phyloP scores from a whole-genome alignment of 352 stramenopile genomes.

The Peronosclerospora sorghi region DNA sequence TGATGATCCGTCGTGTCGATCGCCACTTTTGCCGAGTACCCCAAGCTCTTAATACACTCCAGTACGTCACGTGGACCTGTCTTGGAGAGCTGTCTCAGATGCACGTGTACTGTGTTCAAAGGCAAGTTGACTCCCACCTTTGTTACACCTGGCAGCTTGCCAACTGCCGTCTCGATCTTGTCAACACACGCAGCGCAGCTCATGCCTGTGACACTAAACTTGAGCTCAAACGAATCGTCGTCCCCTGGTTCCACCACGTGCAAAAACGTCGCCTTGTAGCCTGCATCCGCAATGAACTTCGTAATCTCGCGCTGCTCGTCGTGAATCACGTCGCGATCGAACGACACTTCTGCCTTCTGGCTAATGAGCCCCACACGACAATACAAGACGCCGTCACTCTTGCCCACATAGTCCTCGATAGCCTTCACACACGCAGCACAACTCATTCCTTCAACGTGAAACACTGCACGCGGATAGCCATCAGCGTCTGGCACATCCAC shows the following conservation, averaged over 20 bases:
- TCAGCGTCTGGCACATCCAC: constrained; percentile 14
- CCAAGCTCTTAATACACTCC: constrained; percentile 50
- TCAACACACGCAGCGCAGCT: constrained; percentile 43
- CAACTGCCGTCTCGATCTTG: constrained; percentile 59
- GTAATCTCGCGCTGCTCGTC: constrained; percentile 35
- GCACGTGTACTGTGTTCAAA: constrained; percentile 60
- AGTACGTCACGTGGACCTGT: constrained; percentile 68
- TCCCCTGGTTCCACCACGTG: constrained; percentile 64
- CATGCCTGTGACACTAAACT: constrained; percentile 67
- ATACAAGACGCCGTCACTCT: constrained; percentile 51
- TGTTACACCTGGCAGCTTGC: constrained; percentile 50
- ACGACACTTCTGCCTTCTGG: constrained; percentile 77
- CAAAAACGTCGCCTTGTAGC: constrained; percentile 71
- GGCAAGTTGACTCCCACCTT: constrained; percentile 56
- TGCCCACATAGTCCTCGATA: constrained; percentile 70
- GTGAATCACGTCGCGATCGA: constrained; percentile 59
- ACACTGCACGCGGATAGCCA: constrained; percentile 57
- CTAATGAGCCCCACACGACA: constrained; percentile 78
- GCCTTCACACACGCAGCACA: constrained; percentile 81
- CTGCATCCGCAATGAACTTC: constrained; percentile 60
- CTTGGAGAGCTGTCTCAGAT: constrained; percentile 67
- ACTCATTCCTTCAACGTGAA: constrained; percentile 80
- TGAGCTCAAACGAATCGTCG: constrained; percentile 71
- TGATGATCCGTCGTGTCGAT: constrained; percentile 47
- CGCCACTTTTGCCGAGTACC: constrained; percentile 50